Conservation (phyloP, 2,329 filamentous ascomycete species). For the Meredithiella fracta region DNA sequence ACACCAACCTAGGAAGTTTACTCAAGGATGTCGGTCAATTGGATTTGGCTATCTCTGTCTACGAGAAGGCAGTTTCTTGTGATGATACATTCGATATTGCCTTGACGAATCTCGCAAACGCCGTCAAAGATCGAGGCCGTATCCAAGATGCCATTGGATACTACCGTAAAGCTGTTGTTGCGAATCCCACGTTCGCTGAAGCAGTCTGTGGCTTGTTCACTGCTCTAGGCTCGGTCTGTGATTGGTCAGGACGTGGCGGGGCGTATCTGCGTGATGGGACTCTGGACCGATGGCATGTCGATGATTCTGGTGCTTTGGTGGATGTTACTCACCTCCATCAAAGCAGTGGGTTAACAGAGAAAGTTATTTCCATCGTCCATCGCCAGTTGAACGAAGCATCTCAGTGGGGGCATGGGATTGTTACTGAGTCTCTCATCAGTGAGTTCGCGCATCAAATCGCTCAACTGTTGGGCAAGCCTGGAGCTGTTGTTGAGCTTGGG, state of each 20-base stretch:
- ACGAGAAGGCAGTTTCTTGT: constrained; percentile 81
- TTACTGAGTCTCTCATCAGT: constrained; percentile 39
- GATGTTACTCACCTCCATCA: constrained; percentile 48
- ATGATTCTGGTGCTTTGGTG: constrained; percentile 63
- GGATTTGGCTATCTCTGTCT: constrained; percentile 86
- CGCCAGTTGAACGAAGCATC: constrained; percentile 79
- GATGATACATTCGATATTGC: constrained; percentile 95
- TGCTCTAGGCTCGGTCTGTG: constrained; percentile 88
- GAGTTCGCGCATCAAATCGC: constrained; percentile 33
- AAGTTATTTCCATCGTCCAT: constrained; percentile 77
- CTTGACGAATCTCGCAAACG: constrained; percentile 88
- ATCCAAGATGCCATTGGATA: constrained; percentile 84
- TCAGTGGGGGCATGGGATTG: constrained; percentile 60
- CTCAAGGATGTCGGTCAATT: constrained; percentile 93
- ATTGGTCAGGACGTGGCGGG: constrained; percentile 81
- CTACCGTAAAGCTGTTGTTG: constrained; percentile 73
- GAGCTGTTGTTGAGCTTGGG: constrained; percentile 23
- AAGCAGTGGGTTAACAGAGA: constrained; percentile 68
- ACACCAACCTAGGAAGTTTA: constrained; percentile 88
- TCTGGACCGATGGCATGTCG: constrained; percentile 85
- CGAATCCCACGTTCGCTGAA: constrained; percentile 94
- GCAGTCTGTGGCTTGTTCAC: constrained; percentile 92
- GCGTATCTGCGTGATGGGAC: constrained; percentile 56
- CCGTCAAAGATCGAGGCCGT: constrained; percentile 88
- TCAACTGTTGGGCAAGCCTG: constrained; percentile 22